Evolutionary conservation across 768 basidiomycete species (phyloP).

Genomic region (Tricholoma flavovirens): DNA sequence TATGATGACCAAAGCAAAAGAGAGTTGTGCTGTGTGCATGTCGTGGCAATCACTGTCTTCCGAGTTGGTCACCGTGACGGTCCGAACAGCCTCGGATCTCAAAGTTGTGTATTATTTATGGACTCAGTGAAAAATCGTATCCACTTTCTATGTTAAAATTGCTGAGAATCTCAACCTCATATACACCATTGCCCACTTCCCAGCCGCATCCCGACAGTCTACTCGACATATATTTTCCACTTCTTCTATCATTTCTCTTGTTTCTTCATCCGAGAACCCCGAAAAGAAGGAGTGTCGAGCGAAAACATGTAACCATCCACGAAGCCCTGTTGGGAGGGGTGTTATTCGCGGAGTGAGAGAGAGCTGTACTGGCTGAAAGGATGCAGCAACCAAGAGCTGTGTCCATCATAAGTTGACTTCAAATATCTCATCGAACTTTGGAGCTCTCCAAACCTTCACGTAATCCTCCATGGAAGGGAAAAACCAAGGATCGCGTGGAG

Average conservation of each 20-base stretch:
- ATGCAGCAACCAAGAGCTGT: conserved; percentile 50
- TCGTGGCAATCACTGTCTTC: not conserved
- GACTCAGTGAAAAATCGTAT: too few species aligned
- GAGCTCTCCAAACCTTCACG: conserved; percentile 33
- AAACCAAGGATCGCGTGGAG: conserved; percentile 72
- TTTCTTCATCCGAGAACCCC: conserved; percentile 46
- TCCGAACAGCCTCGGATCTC: not conserved
- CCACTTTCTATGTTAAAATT: conserved; percentile 32
- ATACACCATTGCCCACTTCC: conserved; percentile 71
- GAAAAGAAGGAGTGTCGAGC: conserved; percentile 54
- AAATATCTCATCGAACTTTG: not conserved
- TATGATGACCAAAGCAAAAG: not conserved
- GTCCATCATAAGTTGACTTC: not conserved
- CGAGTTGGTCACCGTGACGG: not conserved
- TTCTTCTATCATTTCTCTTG: conserved; percentile 54
- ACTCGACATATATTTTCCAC: conserved; percentile 50
- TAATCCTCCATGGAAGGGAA: conserved; percentile 75
- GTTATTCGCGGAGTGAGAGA: conserved; percentile 52
- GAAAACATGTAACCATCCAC: conserved; percentile 68
- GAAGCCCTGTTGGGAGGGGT: conserved; percentile 43
- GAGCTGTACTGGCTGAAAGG: conserved; percentile 52
- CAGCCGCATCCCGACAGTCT: conserved; percentile 52
- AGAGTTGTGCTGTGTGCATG: not conserved
- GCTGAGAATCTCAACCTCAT: conserved; percentile 63
- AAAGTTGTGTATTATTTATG: too few species aligned